Conservation (phyloP, 2,329 filamentous ascomycete species). For the Fusarium domesticum region DNA sequence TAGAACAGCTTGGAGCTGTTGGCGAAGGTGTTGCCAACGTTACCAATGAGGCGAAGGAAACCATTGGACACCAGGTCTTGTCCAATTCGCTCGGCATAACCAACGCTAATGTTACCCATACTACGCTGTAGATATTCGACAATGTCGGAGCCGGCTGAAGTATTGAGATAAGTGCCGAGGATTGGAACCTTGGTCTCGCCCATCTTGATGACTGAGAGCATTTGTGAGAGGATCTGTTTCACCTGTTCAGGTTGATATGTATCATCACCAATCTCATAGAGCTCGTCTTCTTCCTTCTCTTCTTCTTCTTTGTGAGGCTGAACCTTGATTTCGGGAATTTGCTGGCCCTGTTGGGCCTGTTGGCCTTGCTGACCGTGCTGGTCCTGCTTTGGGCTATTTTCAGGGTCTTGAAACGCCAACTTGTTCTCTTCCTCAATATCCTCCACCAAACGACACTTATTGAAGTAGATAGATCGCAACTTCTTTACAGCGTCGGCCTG, state of each 20-base stretch:
- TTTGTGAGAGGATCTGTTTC: constrained; percentile 84
- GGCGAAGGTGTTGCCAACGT: constrained; percentile 91
- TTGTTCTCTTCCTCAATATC: constrained; percentile 99
- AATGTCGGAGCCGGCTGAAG: constrained; percentile 86
- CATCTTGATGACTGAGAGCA: constrained; percentile 81
- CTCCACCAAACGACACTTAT: constrained; percentile 94
- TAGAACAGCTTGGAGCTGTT: constrained; percentile 98
- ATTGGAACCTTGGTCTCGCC: constrained; percentile 94
- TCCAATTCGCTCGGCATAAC: constrained; percentile 89
- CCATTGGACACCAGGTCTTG: constrained; percentile 87
- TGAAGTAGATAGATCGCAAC: constrained; percentile 94
- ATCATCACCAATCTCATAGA: constrained; percentile 87
- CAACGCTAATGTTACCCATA: constrained; percentile 78
- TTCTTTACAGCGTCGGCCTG: constrained; percentile 91
- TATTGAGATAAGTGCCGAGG: constrained; percentile 90
- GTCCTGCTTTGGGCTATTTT: constrained; percentile 60
- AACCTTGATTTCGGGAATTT: constrained; percentile 84
- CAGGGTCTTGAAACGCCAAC: constrained; percentile 88
- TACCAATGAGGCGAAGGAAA: constrained; percentile 86
- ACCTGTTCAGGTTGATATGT: constrained; percentile 80
- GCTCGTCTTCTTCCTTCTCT: constrained; percentile 72
- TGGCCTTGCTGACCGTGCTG: constrained; percentile 52
- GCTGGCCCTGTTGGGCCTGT: constrained; percentile 5
- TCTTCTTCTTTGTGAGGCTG: constrained; percentile 62
- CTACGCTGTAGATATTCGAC: constrained; percentile 91